Conservation (phyloP, 371 early-diverging fungal genomes). For the Mortierella sp. region DNA sequence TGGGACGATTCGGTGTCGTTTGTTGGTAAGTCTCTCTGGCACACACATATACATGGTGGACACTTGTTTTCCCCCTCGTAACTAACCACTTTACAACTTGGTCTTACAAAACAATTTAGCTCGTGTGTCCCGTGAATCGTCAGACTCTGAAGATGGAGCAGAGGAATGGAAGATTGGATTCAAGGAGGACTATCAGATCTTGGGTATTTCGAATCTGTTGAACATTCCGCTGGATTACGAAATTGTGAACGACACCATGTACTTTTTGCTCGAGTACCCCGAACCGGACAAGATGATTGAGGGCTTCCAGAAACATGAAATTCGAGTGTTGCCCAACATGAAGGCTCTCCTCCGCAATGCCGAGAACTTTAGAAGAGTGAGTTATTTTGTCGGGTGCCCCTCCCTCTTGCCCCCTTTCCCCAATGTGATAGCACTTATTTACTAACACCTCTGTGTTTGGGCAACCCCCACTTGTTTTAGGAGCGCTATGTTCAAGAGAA, state of each 20-base stretch:
- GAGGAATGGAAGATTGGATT: constrained; percentile 54
- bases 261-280: constrained; percentile 64
- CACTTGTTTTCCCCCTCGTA: no score
- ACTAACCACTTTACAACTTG: no score
- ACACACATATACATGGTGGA: no score
- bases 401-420: no score
- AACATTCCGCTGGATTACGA: constrained; percentile 62
- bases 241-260: constrained; percentile 73
- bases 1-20: constrained; percentile 55
- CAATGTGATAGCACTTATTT: no score
- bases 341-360: constrained; percentile 61
- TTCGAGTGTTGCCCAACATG: constrained; percentile 63
- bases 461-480: no score
- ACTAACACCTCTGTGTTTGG: no score
- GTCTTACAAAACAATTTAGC: no score
- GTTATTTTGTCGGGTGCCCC: no score
- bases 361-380: constrained; percentile 63
- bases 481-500: constrained; percentile 77
- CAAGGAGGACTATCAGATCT: constrained; percentile 38
- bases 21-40: constrained; percentile 47
- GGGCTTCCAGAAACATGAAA: constrained; percentile 33
- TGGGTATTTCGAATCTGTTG: constrained; percentile 62
- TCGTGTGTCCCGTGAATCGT: constrained; percentile 23
- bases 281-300: constrained; percentile 46
- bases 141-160: constrained; percentile 11